These are phyloP conservation scores for Talaromyces wortmannii DNA, from an alignment of 495 filamentous ascomycete species.

Conservation along the genomic window DNA sequence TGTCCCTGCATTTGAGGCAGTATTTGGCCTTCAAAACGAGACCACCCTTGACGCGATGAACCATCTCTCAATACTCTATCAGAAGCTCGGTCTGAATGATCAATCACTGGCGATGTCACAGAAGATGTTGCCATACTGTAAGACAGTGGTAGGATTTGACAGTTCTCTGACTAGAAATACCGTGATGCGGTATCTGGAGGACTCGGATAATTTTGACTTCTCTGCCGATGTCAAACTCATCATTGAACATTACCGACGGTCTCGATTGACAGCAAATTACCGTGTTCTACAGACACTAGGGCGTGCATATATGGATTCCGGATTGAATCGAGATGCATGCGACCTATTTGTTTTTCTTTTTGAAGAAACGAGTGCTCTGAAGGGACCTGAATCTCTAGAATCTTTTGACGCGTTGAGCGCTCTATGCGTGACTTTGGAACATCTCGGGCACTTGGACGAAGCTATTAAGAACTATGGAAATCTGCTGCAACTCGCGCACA, in stretches of 20 bases:
- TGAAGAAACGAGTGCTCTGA: constrained; percentile 16
- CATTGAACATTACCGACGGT: constrained; percentile 18
- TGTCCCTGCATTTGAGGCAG: constrained; percentile 21
- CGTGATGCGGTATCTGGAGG: constrained; percentile 18
- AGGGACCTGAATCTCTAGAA: constrained; percentile 16
- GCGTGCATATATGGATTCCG: constrained; percentile 19
- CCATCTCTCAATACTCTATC: constrained; percentile 19
- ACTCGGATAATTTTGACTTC: constrained; percentile 23
- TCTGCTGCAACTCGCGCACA: constrained; percentile 17
- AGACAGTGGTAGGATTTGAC: constrained; percentile 16
- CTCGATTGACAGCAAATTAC: constrained; percentile 14
- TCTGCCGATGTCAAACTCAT: constrained; percentile 18
- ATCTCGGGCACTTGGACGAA: constrained; percentile 19
- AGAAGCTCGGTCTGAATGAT: constrained; percentile 21
- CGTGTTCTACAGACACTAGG: constrained; percentile 23
- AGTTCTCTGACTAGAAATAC: constrained; percentile 17
- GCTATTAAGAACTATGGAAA: constrained; percentile 22
- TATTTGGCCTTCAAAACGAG: constrained; percentile 21
- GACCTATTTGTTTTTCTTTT: constrained; percentile 18
- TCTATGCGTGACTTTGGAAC: constrained; percentile 19
- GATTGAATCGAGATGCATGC: constrained; percentile 21
- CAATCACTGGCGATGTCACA: constrained; percentile 15
- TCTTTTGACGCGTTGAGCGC: constrained; percentile 23
- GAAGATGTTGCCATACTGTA: constrained; percentile 20
- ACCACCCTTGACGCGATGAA: constrained; percentile 22